phyloP scores from a whole-genome alignment of 495 filamentous ascomycete species.

The Acidiella bohemica region DNA sequence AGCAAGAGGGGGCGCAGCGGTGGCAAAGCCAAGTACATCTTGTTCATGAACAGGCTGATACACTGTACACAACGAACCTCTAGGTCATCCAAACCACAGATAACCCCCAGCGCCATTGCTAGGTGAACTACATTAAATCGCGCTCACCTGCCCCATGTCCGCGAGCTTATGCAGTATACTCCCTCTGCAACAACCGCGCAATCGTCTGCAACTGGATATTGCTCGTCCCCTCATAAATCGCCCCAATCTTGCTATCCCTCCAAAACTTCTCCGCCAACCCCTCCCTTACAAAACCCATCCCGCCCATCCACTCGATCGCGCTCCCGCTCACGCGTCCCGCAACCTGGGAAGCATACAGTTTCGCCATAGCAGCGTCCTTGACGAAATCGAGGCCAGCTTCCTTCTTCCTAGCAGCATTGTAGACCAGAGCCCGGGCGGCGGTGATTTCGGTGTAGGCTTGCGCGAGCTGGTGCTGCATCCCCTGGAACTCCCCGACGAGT shows the following conservation, averaged over 20 bases:
- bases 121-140: background rate
- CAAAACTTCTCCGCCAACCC: slow-evolving; percentile 97
- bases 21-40: too few species aligned
- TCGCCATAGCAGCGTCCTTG: slow-evolving; percentile 93
- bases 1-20: too few species aligned
- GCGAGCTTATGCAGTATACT: slow-evolving; percentile 52
- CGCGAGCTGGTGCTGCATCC: slow-evolving; percentile 97
- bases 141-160: too few species aligned
- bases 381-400: slow-evolving; percentile 94
- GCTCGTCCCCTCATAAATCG: slow-evolving; percentile 94
- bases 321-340: slow-evolving; percentile 73
- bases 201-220: slow-evolving; percentile 84
- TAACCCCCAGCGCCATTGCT: background rate
- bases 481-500: slow-evolving; percentile 88
- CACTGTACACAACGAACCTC: too few species aligned
- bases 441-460: slow-evolving; percentile 90
- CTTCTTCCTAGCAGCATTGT: slow-evolving; percentile 95
- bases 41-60: too few species aligned
- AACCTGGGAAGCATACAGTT: slow-evolving; percentile 87
- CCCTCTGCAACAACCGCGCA: slow-evolving; percentile 80
- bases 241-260: slow-evolving; percentile 95
- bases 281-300: slow-evolving; percentile 93
- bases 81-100: background rate
- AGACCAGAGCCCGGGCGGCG: slow-evolving; percentile 83
- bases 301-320: slow-evolving; percentile 97